phyloP scores from a whole-genome alignment of 2,329 filamentous ascomycete genomes.

The Camillea tinctor region DNA sequence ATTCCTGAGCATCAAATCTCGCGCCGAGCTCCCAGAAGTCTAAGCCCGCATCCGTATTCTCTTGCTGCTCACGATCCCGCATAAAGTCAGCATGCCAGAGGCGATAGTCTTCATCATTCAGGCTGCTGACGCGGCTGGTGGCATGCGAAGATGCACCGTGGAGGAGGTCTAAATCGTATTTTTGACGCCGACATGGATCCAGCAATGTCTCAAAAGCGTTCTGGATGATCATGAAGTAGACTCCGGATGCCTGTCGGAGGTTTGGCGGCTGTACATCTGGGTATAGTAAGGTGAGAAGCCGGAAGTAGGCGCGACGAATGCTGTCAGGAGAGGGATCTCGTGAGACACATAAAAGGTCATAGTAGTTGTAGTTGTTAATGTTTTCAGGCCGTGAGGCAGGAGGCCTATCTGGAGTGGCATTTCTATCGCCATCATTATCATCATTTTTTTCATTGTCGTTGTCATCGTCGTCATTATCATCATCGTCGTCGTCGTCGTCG shows the following conservation, averaged over 20 bases:
- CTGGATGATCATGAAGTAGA: conserved; percentile 42
- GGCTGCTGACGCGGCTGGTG: conserved; percentile 10
- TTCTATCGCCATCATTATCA: no score
- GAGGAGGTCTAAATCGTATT: conserved; percentile 36
- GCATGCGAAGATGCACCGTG: background rate
- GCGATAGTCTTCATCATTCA: background rate
- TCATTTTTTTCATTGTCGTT: no score
- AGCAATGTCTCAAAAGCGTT: conserved; percentile 49
- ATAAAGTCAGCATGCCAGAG: background rate
- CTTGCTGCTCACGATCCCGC: background rate
- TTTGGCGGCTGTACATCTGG: conserved; percentile 41
- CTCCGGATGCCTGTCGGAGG: conserved; percentile 38
- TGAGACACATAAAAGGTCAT: conserved; percentile 46
- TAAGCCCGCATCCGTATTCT: background rate
- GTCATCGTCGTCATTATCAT: no score
- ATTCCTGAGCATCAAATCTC: conserved; percentile 2
- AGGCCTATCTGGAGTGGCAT: background rate
- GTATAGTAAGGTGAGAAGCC: conserved; percentile 45
- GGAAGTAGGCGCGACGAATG: conserved; percentile 45
- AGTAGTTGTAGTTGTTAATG: conserved; percentile 39
- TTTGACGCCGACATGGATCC: conserved; percentile 40
- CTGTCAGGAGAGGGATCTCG: conserved; percentile 32
- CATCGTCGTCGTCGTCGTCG: background rate
- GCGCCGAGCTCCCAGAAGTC: conserved; percentile 6
- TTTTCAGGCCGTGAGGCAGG: background rate